Evolutionary conservation across 2,329 filamentous ascomycete genomes (phyloP).

Genomic region (Talaromyces marneffei): DNA sequence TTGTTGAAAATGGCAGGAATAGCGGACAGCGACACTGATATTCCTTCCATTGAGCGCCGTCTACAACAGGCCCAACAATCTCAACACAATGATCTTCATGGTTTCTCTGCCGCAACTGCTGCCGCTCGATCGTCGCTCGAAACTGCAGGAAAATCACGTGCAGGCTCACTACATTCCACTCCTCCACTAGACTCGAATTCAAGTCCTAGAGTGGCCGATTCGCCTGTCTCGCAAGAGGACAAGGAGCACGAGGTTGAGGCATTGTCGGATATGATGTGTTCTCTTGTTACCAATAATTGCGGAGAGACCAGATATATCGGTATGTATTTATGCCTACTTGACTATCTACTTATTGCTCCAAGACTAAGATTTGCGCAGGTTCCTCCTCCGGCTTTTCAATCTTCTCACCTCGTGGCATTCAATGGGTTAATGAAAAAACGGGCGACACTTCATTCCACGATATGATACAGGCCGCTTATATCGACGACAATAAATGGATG

Average conservation of each 20-base stretch:
- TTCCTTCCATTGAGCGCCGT: conserved; percentile 80
- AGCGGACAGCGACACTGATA: conserved; percentile 67
- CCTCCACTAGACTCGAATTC: conserved; percentile 43
- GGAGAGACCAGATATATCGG: conserved; percentile 96
- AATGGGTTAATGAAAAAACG: conserved; percentile 97
- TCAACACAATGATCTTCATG: conserved; percentile 26
- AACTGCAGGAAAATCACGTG: conserved; percentile 27
- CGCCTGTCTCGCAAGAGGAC: conserved; percentile 49
- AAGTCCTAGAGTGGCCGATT: conserved; percentile 48
- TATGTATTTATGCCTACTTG: conserved; percentile 38
- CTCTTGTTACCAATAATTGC: conserved; percentile 85
- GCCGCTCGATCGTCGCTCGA: conserved; percentile 5
- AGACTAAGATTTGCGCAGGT: conserved; percentile 45
- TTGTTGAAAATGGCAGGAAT: conserved; percentile 80
- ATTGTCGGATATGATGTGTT: conserved; percentile 98
- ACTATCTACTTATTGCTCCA: not conserved
- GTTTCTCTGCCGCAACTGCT: conserved; percentile 20
- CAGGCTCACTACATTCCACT: conserved; percentile 40
- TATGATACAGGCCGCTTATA: conserved; percentile 87
- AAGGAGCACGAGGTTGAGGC: conserved; percentile 71
- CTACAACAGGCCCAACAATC: conserved; percentile 43
- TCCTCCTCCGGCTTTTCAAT: conserved; percentile 98
- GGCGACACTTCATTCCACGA: conserved; percentile 91
- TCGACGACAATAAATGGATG: conserved; percentile 92
- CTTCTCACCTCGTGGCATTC: conserved; percentile 94